Percentiles rank a stretch among this genome's conserved stretches.
Conservation (phyloP, 257 asterid species). For the Rubia yunnanensis region DNA sequence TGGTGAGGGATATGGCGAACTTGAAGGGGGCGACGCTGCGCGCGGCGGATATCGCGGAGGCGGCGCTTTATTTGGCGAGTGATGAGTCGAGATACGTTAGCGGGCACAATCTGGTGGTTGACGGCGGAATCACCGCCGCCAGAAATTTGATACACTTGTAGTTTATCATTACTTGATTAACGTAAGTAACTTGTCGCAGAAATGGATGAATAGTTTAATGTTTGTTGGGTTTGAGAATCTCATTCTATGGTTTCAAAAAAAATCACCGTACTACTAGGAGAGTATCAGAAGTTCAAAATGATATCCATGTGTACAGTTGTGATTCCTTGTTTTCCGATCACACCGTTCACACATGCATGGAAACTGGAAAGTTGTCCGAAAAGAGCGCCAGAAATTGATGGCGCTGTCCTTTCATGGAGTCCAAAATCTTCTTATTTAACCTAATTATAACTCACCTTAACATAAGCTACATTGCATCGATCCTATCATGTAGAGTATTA, state of each 20-base stretch:
- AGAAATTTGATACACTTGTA: slow-evolving; percentile 16
- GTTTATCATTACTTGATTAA: neutral
- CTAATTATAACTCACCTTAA: too few relatives aligned
- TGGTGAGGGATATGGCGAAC: slow-evolving; percentile 52
- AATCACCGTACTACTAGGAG: neutral
- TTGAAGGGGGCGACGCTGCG: slow-evolving; percentile 24
- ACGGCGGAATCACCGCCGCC: slow-evolving; percentile 23
- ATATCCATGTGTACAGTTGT: neutral
- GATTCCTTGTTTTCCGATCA: neutral
- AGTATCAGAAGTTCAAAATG: neutral
- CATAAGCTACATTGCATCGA: too few relatives aligned
- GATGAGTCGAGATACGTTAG: slow-evolving; percentile 30
- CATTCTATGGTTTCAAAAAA: neutral
- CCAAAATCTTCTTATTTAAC: too few relatives aligned
- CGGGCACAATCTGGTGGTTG: slow-evolving; percentile 32
- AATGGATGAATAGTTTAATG: neutral
- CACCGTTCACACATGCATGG: neutral
- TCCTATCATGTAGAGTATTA: too few relatives aligned
- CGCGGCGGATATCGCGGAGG: slow-evolving; percentile 25
- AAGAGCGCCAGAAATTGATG: neutral
- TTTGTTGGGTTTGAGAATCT: neutral
- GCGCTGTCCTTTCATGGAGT: too few relatives aligned
- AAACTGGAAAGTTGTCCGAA: neutral
- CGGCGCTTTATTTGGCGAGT: slow-evolving; percentile 27
- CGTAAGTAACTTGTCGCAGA: neutral